Base-by-base conservation (phyloP, 169 alveolate genomes). In the Eimeria tenella region DNA sequence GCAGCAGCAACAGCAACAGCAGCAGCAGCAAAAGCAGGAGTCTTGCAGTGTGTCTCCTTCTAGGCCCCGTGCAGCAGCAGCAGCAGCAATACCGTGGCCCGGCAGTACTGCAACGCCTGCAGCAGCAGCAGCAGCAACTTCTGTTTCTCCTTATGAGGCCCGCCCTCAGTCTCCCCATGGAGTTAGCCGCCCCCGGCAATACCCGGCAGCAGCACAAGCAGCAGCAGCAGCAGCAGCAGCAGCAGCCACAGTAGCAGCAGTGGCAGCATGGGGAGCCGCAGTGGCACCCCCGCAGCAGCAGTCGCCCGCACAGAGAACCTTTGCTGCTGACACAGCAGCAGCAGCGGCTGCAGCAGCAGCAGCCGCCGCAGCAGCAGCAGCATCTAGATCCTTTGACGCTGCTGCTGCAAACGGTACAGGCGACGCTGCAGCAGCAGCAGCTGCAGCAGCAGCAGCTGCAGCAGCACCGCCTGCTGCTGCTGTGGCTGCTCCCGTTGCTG, bases 1-100 rank as follows among this genome's bases (percentile, higher is more conserved):
- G 31, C 87, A 77, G 63, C 87, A 77, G 87, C 87, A 77, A 62
- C 83, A 73, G 53, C 83, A 73, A 3, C 83, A 73, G 53, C 83
- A 31, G 56, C 83, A 42, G 53, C 83, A 73, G 53, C 83, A 73
- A 15, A 23, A 4, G 53, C 83, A 13, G 53, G 58, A 42, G 55
- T 42, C 58, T 3, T 31, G 19, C 55, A 73, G 83, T 23, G 11
- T 15, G 53, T 23, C 83, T 8, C 56, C 56, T 8, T 73, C 42
- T 31, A 31, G 42, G 42, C 7, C 25, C 65, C 13, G 15, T 25
- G 31, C 65, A 10, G 68, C 87, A 77, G 87, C 60, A 8, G 65
- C 87, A 77, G 31, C 87, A 77, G 63, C 87, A 77, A 11, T 15
- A 11, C 79, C 13, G 21, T 21, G 79, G n/a, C n/a, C 50, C 13